These are phyloP conservation scores for Aspergillus ustus DNA, from an alignment of 2,329 filamentous ascomycete species.

Conservation along the genomic window DNA sequence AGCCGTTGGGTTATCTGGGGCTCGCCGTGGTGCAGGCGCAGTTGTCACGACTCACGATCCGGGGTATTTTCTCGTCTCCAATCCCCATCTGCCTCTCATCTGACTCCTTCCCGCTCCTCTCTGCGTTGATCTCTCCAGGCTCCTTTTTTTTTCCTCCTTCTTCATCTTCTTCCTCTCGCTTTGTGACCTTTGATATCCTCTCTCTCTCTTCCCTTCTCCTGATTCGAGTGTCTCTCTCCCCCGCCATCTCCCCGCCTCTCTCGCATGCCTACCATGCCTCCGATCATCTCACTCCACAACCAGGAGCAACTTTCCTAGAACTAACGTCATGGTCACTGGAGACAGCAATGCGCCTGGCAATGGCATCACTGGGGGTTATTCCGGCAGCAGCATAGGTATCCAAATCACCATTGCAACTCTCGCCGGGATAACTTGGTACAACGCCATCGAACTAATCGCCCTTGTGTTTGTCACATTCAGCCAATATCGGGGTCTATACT, in stretches of 20 bases:
- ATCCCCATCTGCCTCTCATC: not conserved
- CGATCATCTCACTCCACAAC: conserved; percentile 1
- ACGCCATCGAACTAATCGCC: conserved; percentile 54
- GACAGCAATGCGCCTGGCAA: conserved; percentile 31
- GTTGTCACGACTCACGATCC: not conserved
- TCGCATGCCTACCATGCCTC: conserved; percentile 16
- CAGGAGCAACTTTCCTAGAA: conserved; percentile 11
- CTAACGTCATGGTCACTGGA: conserved; percentile 30
- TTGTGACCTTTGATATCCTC: conserved; percentile 16
- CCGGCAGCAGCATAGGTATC: conserved; percentile 39
- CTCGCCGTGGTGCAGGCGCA: not conserved
- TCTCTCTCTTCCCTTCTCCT: conserved; percentile 3
- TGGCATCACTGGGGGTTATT: conserved; percentile 45
- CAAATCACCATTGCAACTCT: conserved; percentile 53
- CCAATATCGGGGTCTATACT: conserved; percentile 53
- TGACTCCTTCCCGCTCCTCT: conserved; percentile 1
- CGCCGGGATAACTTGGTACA: conserved; percentile 55
- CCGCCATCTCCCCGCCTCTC: conserved; percentile 2
- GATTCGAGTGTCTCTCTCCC: not conserved
- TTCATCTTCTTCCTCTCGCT: conserved; percentile 1
- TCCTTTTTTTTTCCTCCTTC: conserved; percentile 3
- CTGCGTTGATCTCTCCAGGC: conserved; percentile 6
- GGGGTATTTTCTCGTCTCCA: conserved; percentile 11
- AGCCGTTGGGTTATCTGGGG: not conserved
- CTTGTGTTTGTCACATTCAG: conserved; percentile 56